Evolutionary conservation across 176 grass and related monocot genomes (phyloP), one percentile per base, ranked within the genome.

Genomic region (Aegilops tauschii): DNA sequence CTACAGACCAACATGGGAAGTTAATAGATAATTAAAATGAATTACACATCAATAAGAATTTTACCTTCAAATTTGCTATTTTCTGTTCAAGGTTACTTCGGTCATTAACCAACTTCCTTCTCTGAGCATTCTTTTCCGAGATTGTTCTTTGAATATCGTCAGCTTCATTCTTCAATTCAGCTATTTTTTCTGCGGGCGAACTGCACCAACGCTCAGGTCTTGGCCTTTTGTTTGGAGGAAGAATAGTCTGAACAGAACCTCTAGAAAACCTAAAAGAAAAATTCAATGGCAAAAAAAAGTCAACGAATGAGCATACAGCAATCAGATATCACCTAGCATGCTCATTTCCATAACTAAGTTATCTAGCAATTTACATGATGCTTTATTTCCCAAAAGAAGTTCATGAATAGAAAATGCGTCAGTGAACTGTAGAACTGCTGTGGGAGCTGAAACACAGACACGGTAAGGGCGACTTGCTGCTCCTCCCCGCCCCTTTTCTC

Each of bases 191-290:
- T 78, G 80, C 96, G 34, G 95, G 56, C 32, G 90, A 92, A 84
- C 86, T 84, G 84, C 93, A 94, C 80, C 92, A 89, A 63, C 96
- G 93, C 76, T 88, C 93, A 62, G 84, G 79, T 72, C 84, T 86
- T 5, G 16, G 28, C 63, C 73, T 92, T 86, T 79, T 88, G 42
- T 39, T 21, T 82, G 96, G 90, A 92, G 91, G 89, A 69, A 92
- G 93, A 66, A 70, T 86, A 31, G 84, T 92, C 88, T 98, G 83
- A 68, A 98, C 96, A 58, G 86, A 73, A 86, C 91, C 91, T 90
- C 84, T 91, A 54, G 1, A 88, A 76, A 90, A 94, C 93, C 96
- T 98, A 82, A 82, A 90, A 79, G 21, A 84, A 85, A 80, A 67
- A 86, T 84, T 4, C 20, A 85, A 74, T 54, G 47, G 35, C 64